These are phyloP conservation scores for Euclidium syriacum DNA, from an alignment of 345 rosid genomes.

Conservation along the genomic window DNA sequence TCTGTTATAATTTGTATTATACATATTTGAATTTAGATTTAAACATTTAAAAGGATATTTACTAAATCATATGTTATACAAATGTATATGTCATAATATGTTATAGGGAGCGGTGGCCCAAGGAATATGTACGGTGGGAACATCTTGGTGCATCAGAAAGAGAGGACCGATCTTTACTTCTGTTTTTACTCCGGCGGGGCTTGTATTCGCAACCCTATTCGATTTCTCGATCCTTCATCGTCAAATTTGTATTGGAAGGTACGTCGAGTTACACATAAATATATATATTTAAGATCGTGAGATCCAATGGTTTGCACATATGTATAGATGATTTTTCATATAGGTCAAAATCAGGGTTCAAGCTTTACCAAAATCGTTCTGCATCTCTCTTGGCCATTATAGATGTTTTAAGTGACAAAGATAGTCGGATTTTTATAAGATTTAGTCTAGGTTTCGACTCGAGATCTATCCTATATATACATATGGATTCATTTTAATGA, in stretches of 20 bases:
- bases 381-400: too few relatives aligned
- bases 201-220: slow-evolving; percentile 33
- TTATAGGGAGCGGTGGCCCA: slow-evolving; percentile 33
- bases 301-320: too few relatives aligned
- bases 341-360: too few relatives aligned
- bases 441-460: too few relatives aligned
- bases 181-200: slow-evolving; percentile 31
- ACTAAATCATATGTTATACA: background rate
- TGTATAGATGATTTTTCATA: too few relatives aligned
- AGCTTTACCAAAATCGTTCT: too few relatives aligned
- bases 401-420: too few relatives aligned
- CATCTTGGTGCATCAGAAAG: slow-evolving; percentile 34
- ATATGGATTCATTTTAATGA: background rate
- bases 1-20: too few relatives aligned
- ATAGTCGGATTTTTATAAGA: too few relatives aligned
- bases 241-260: slow-evolving; percentile 30
- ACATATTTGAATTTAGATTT: too few relatives aligned
- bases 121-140: slow-evolving; percentile 37
- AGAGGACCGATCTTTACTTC: slow-evolving; percentile 37
- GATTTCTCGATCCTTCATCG: slow-evolving; percentile 32
- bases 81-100: background rate
- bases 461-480: background rate
- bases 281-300: background rate
- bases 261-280: background rate
- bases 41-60: too few relatives aligned